phyloP scores from a whole-genome alignment of 2,329 filamentous ascomycete genomes.

The Alternaria angustiovoidea region DNA sequence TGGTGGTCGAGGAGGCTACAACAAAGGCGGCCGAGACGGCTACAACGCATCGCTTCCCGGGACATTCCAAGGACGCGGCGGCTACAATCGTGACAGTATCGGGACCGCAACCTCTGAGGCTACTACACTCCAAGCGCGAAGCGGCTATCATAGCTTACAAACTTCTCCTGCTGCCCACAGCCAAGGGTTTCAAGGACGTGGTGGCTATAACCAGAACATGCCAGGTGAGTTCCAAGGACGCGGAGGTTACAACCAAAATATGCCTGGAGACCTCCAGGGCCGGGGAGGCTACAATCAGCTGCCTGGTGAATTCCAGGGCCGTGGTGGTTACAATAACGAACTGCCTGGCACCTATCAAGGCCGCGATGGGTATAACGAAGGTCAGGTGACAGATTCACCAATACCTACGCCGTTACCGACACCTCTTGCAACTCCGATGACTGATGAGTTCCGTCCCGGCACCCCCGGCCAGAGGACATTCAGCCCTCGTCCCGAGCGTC shows the following conservation, averaged over 20 bases:
- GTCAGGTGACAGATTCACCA: constrained; percentile 41
- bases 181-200: constrained; percentile 37
- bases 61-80: constrained; percentile 41
- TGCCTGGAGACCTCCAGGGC: constrained; percentile 44
- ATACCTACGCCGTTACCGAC: constrained; percentile 38
- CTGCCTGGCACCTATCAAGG: constrained; percentile 44
- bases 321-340: constrained; percentile 44
- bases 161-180: constrained; percentile 28
- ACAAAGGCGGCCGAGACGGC: constrained; percentile 47
- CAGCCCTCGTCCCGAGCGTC: constrained; percentile 41
- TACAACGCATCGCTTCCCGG: constrained; percentile 44
- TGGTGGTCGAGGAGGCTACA: constrained; percentile 43
- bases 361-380: constrained; percentile 47
- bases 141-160: constrained; percentile 25
- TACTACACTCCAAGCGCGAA: constrained; percentile 27
- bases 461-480: constrained; percentile 42
- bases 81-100: constrained; percentile 35
- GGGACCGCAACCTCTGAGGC: constrained; percentile 31
- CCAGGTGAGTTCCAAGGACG: constrained; percentile 40
- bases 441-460: constrained; percentile 45
- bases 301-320: constrained; percentile 42
- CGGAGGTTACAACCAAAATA: constrained; percentile 43
- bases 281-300: constrained; percentile 43
- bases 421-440: constrained; percentile 36
- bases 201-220: constrained; percentile 41